Base-by-base conservation (phyloP, 2,329 filamentous ascomycete genomes). In the Pyrenophora teres region DNA sequence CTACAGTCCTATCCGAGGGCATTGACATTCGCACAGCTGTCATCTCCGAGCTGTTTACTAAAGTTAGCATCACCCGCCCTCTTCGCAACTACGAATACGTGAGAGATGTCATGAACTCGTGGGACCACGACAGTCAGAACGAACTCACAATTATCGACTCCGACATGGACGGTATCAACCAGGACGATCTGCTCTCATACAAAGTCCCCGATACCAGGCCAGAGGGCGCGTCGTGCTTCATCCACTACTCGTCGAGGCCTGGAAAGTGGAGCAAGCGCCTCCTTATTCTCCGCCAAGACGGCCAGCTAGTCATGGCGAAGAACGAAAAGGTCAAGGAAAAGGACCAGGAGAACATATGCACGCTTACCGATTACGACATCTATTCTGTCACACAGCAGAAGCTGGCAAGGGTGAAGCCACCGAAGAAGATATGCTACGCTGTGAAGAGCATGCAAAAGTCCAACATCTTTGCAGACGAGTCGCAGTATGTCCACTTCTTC, bases 401-500 rank as follows among this genome's bases (percentile, higher is more conserved):
- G 60, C 76, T 85, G 57, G 80, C 84, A 32, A 89, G 87, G 65
- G 80, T 97, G 46, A 92, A 88, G 64, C 88, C 92, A 0, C 93
- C 93, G 0, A 96, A 94, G 74, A 89, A 87, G 67, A 81, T 86
- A 61, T 96, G 90, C 75, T 93, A 89, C 65, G 92, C 91, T 0
- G 82, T 97, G 63, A 97, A 96, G 75, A 95, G 90, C 63, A 92
- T 96, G 76, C 88, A 96, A 68, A 96, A 93, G 73, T 88, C 88
- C 0, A 86, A 84, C 51, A 86, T 96, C 65, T 97, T 97, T 66
- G 77, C 91, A 46, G 87, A 87, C 46, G 89, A 87, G 3, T 86
- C 89, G 44, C 93, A 93, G 62, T 97, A 91, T 68, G 89, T 96
- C 3, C 93, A 97, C 68, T 96, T 93, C 74, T 96, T 97, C 76